Evolutionary conservation across 148 eudicot species (phyloP).

Genomic region (Rhododendron henanense): DNA sequence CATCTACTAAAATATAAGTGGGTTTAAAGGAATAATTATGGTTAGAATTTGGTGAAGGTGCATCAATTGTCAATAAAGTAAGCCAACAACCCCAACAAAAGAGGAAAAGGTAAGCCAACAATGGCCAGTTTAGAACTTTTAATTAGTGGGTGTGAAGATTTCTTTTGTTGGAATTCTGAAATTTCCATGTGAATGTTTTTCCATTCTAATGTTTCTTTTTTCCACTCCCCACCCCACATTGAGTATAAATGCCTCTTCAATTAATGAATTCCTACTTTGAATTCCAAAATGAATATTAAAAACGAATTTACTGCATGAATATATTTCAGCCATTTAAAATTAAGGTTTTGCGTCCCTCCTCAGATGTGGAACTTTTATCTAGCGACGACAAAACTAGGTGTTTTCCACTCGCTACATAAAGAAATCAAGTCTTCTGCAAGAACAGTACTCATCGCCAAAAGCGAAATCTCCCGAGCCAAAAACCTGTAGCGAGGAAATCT

Average conservation of each 20-base stretch:
- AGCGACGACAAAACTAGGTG: too few species aligned
- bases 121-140: neutral
- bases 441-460: too few species aligned
- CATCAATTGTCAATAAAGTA: conserved; percentile 13
- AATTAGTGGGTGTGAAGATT: neutral
- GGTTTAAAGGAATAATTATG: conserved; percentile 13
- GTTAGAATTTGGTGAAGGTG: neutral
- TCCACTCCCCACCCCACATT: neutral
- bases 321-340: too few species aligned
- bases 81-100: conserved; percentile 2
- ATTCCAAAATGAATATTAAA: neutral
- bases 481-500: too few species aligned
- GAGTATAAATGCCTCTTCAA: too few species aligned
- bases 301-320: too few species aligned
- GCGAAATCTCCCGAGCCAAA: too few species aligned
- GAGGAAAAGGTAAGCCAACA: neutral
- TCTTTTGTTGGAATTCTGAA: neutral
- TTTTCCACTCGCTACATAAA: too few species aligned
- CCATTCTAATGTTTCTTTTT: neutral
- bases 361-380: too few species aligned
- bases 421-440: too few species aligned
- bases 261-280: neutral
- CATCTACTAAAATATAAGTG: conserved; percentile 6
- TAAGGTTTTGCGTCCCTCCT: too few species aligned
- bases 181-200: conserved; percentile 1